Evolutionary conservation across 2,329 filamentous ascomycete species (phyloP), one percentile per base, ranked within the genome.

Genomic region (Nemania diffusa): DNA sequence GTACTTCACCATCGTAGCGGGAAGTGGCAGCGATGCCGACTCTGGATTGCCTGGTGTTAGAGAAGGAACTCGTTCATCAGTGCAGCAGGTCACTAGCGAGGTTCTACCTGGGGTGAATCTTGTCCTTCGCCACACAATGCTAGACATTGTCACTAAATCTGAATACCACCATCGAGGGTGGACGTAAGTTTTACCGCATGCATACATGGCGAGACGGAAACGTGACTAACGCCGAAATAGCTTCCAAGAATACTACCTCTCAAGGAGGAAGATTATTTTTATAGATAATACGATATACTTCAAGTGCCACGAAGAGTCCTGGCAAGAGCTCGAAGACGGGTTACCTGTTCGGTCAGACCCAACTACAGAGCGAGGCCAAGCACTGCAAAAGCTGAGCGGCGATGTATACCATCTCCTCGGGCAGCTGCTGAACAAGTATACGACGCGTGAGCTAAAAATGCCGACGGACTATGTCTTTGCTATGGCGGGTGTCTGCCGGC

Each of bases 221-320:
- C 24, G 29, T 50, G 22, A 52, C 55, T 72, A 40, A 64, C 17
- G 5, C 15, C 15, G 6, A 2, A 48, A 27, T n/a, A 71, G 69
- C 2, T 72, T 72, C 48, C 69, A 72, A 48, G 69, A 71, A 58
- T 72, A 69, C 42, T 72, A 72, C 22, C 69, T 72, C n/a, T 72
- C 69, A 20, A 63, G 70, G 20, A 65, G 70, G 22, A 72, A 66
- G 27, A 52, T 72, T 34, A 58, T 71, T 15, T 72, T 72, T 44
- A 57, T 72, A 50, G 67, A 71, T 52, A 58, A 69, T 13, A 71
- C 69, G 15, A 57, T 72, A 29, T 71, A 71, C 34, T 72, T 71
- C 53, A 57, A 65, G n/a, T 72, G 70, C 26, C 62, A 69, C 22
- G 64, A 72, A 57, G 20, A 51, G 29, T 53, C 32, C 20, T 69